Evolutionary conservation across 768 basidiomycete genomes (phyloP).

Genomic region (Tulasnella sp.): DNA sequence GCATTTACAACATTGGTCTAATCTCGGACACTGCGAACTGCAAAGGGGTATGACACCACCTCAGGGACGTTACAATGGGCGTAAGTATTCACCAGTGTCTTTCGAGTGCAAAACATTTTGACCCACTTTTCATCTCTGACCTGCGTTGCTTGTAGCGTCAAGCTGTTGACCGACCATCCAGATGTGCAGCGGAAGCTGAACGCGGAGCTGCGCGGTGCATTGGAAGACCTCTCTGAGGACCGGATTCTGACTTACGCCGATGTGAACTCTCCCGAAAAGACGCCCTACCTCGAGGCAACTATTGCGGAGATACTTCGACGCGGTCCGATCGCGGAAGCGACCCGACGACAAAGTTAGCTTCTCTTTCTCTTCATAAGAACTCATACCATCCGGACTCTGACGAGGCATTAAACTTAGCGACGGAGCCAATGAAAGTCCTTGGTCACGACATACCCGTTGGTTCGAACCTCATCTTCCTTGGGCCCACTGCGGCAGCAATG

Average conservation of each 20-base stretch:
- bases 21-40: too few relatives aligned
- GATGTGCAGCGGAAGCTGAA: not conserved
- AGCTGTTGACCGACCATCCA: not conserved
- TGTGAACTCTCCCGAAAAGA: not conserved
- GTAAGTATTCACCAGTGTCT: not conserved
- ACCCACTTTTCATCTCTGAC: not conserved
- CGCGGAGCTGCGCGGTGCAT: not conserved
- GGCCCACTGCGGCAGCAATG: not conserved
- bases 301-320: not conserved
- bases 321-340: not conserved
- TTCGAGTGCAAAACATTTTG: not conserved
- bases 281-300: not conserved
- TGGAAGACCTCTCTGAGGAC: not conserved
- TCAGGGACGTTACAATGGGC: not conserved
- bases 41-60: not conserved
- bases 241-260: not conserved
- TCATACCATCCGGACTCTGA: not conserved
- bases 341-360: not conserved
- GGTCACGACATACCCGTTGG: not conserved
- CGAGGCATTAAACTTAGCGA: not conserved
- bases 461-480: not conserved
- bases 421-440: not conserved
- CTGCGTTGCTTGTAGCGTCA: not conserved
- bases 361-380: not conserved
- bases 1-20: too few relatives aligned